Evolutionary conservation across 192 early-diverging fungal species (phyloP).

Genomic region (Chytriomyces sp.): DNA sequence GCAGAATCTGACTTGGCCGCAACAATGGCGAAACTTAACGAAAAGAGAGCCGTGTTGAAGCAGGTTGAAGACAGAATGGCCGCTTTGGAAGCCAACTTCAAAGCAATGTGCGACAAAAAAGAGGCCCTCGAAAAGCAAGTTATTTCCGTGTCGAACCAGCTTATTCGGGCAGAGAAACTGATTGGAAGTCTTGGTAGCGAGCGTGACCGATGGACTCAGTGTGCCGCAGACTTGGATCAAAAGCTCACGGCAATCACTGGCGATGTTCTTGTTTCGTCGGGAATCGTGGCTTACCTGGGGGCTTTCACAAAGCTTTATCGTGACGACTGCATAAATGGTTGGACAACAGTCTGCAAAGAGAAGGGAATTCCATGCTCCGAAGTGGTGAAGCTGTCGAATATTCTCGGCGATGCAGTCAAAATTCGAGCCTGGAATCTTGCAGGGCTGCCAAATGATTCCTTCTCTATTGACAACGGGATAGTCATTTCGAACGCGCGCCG

Average conservation of each 20-base stretch:
- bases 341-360: conserved; percentile 51
- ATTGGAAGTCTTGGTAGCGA: conserved; percentile 67
- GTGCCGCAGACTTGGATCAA: conserved; percentile 55
- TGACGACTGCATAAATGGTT: conserved; percentile 59
- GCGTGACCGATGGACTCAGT: conserved; percentile 64
- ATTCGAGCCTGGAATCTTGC: conserved; percentile 61
- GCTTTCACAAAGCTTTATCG: conserved; percentile 65
- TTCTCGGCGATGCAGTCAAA: conserved; percentile 63
- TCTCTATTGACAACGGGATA: conserved; percentile 67
- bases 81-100: conserved; percentile 59
- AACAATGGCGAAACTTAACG: conserved; percentile 61
- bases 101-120: conserved; percentile 62
- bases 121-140: conserved; percentile 64
- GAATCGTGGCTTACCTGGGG: conserved; percentile 65
- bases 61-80: conserved; percentile 66
- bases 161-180: conserved; percentile 65
- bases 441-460: conserved; percentile 64
- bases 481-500: conserved; percentile 62
- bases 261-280: conserved; percentile 64
- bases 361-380: conserved; percentile 63
- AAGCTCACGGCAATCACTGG: conserved; percentile 60
- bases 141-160: conserved; percentile 63
- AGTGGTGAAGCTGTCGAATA: conserved; percentile 52
- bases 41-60: conserved; percentile 63
- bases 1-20: conserved; percentile 60